Evolutionary conservation across 2,329 filamentous ascomycete species (phyloP), one percentile per base, ranked within the genome.

Genomic region (Stagonosporopsis tanaceti): DNA sequence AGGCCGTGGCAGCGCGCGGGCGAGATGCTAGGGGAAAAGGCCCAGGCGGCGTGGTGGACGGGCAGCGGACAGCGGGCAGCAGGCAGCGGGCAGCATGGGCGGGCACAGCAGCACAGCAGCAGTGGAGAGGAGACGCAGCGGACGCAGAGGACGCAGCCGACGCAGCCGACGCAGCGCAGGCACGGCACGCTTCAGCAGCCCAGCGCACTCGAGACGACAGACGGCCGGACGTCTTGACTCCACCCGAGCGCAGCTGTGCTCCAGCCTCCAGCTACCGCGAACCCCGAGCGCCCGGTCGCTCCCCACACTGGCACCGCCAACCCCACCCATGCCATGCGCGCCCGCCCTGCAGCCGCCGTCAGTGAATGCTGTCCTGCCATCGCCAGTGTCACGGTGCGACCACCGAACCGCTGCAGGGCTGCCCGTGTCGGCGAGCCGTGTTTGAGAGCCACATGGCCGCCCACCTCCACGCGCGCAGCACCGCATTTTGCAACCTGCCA

Each of bases 161-260:
- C n/a, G n/a, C n/a, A n/a, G n/a, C n/a, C n/a, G 45, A 40, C 14
- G 50, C 45, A 44, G 41, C 14, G 20, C 38, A 48, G 34, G 39
- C 54, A 50, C 54, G 54, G 54, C 54, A 57, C 54, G 46, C 38
- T 25, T 41, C 46, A 45, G 41, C 47, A 51, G 57, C 39, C 48
- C 54, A 52, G 47, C 48, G 39, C 45, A 34, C 45, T 44, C 48
- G 34, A 45, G 32, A 44, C 54, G 30, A 41, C 20, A 37, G 20
- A 51, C 58, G 58, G 35, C 53, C 56, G 48, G 50, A 41, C 53
- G 60, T 47, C 54, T 52, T 57, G 54, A 52, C 52, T 52, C 48
- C 22, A 52, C 54, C 54, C 54, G 54, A 48, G 44, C 48, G 51
- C 47, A 20, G 20, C 53, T 51, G 50, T 41, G 41, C 22, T 40